phyloP scores from a whole-genome alignment of 1,284 basidiomycete species.

The Malassezia furfur region DNA sequence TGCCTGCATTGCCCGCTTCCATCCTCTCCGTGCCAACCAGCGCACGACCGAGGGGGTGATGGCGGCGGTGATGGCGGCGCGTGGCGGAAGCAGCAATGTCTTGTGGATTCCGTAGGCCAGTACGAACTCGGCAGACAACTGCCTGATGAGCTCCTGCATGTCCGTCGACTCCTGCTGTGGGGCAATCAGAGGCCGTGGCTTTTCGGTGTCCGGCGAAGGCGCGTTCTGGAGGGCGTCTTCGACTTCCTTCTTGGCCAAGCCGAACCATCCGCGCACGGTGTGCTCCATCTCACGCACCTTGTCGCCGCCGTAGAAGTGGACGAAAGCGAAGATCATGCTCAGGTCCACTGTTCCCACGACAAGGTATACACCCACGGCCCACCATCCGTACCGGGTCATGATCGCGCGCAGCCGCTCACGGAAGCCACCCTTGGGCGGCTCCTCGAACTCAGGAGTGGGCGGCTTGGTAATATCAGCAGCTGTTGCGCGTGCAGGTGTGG shows the following conservation, averaged over 20 bases:
- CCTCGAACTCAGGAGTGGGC: background rate
- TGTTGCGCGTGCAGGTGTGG: background rate
- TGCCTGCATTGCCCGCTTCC: constrained; percentile 6
- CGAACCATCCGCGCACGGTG: constrained; percentile 50
- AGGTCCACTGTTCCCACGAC: constrained; percentile 30
- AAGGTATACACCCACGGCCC: constrained; percentile 43
- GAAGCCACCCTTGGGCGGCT: background rate
- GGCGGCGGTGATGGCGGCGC: constrained; percentile 78
- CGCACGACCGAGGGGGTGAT: constrained; percentile 71
- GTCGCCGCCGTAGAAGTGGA: constrained; percentile 81
- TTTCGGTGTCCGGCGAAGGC: background rate
- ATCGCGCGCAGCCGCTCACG: constrained; percentile 25
- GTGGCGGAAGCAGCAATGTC: constrained; percentile 77
- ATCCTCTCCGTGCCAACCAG: constrained; percentile 34
- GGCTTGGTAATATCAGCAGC: background rate
- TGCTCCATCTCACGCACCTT: constrained; percentile 65
- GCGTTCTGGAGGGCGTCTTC: constrained; percentile 8
- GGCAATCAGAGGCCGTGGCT: background rate
- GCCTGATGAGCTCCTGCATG: constrained; percentile 1
- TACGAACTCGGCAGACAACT: constrained; percentile 75
- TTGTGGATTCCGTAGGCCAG: constrained; percentile 95
- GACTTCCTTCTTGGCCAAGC: constrained; percentile 28
- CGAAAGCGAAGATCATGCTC: constrained; percentile 64
- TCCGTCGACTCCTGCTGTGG: constrained; percentile 3
- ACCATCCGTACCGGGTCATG: constrained; percentile 44